Conservation (phyloP, 129 eudicot species). For the Chrysanthemum lavandulifolium region DNA sequence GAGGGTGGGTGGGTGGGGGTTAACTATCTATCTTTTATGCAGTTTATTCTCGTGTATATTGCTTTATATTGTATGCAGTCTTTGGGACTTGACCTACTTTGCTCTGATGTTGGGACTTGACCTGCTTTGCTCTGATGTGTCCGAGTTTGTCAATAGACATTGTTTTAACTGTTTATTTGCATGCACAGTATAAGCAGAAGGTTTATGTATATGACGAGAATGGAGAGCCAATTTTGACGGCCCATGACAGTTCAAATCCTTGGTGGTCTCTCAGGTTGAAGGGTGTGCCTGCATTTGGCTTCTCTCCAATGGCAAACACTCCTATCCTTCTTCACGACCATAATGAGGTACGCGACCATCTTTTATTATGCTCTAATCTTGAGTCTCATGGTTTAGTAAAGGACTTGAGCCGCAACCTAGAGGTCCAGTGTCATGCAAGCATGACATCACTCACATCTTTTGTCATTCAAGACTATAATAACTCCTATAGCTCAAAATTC, state of each 20-base stretch:
- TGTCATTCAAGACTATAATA: too few species aligned
- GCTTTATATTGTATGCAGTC: neutral
- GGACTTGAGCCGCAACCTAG: too few species aligned
- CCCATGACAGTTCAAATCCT: slow-evolving; percentile 74
- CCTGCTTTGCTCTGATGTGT: slow-evolving; percentile 9
- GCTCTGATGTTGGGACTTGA: neutral
- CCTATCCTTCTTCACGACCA: slow-evolving; percentile 94
- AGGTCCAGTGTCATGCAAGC: neutral
- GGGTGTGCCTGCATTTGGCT: slow-evolving; percentile 90
- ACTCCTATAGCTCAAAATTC: too few species aligned
- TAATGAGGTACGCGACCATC: slow-evolving; percentile 59
- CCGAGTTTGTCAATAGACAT: neutral
- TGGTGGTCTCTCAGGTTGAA: slow-evolving; percentile 80
- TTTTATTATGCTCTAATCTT: slow-evolving; percentile 12
- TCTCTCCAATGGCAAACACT: slow-evolving; percentile 97
- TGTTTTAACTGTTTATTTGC: slow-evolving; percentile 34
- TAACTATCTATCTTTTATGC: neutral
- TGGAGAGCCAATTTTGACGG: slow-evolving; percentile 70
- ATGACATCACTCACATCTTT: too few species aligned
- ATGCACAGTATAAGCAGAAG: slow-evolving; percentile 80
- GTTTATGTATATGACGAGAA: slow-evolving; percentile 53
- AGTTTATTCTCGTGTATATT: neutral
- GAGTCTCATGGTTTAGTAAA: neutral
- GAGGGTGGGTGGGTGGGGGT: neutral
- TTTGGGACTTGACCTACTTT: neutral